Evolutionary conservation across 768 basidiomycete species (phyloP).

Genomic region (Sutorius australiensis): DNA sequence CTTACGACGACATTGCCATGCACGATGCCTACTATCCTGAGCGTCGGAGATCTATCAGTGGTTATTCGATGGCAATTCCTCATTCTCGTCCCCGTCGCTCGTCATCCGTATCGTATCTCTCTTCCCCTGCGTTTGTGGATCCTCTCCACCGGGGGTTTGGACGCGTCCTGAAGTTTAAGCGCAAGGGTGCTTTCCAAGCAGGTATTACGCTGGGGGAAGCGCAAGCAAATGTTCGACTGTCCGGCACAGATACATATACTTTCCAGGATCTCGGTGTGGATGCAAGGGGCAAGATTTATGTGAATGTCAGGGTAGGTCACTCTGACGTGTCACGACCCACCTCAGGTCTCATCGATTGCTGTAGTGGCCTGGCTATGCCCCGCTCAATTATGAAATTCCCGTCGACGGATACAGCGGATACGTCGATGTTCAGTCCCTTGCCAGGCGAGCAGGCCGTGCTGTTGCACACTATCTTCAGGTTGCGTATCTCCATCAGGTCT

Average conservation of each 20-base stretch:
- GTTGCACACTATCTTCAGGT: constrained; percentile 76
- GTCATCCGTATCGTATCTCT: constrained; percentile 39
- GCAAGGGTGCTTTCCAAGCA: constrained; percentile 60
- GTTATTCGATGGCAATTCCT: constrained; percentile 21
- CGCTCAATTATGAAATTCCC: constrained; percentile 73
- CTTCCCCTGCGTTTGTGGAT: constrained; percentile 36
- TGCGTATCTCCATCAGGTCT: constrained; percentile 12
- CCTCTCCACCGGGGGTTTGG: constrained; percentile 48
- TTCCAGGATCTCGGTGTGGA: constrained; percentile 66
- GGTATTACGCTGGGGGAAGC: constrained; percentile 70
- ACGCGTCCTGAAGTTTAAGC: constrained; percentile 65
- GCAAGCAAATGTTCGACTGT: constrained; percentile 57
- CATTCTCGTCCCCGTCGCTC: constrained; percentile 37
- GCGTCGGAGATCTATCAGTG: constrained; percentile 16
- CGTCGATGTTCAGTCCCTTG: constrained; percentile 62
- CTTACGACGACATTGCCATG: constrained; percentile 53
- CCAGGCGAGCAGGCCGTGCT: constrained; percentile 64
- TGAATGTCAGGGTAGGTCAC: constrained; percentile 56
- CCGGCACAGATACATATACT: constrained; percentile 59
- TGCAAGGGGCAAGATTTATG: constrained; percentile 50
- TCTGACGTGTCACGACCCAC: neutral
- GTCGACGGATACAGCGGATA: constrained; percentile 64
- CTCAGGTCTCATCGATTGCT: neutral
- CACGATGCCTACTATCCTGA: constrained; percentile 48
- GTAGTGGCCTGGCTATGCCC: constrained; percentile 68